Percentiles rank a stretch among this genome's conserved stretches.
Evolutionary conservation across 441 rosid genomes (phyloP).

Genomic region (Erodium trifolium): DNA sequence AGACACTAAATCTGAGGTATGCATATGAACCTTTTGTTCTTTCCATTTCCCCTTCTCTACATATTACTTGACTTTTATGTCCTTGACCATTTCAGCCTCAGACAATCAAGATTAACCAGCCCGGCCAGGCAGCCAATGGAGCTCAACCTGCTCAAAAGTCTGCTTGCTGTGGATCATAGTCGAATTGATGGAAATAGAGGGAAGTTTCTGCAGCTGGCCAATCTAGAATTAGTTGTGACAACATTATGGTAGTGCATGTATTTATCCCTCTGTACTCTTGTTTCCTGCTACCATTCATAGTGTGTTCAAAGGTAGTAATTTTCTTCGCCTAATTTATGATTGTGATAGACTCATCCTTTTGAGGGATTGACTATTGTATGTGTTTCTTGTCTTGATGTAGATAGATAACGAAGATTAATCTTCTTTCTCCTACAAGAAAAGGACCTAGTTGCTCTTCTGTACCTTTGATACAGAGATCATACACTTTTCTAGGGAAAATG

Average conservation of each 20-base stretch:
- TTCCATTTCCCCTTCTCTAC: not conserved
- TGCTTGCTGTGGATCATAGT: slow-evolving; percentile 64
- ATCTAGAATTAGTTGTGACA: slow-evolving; percentile 2
- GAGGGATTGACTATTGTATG: slow-evolving; percentile 5
- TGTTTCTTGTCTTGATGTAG: slow-evolving; percentile 2
- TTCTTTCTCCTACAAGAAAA: slow-evolving; percentile 8
- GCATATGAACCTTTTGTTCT: not conserved
- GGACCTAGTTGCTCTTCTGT: not conserved
- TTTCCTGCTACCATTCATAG: not conserved
- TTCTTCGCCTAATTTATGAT: slow-evolving; percentile 4
- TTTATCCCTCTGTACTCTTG: slow-evolving; percentile 4
- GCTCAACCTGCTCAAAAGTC: slow-evolving; percentile 61
- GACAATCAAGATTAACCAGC: slow-evolving; percentile 78
- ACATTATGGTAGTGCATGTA: slow-evolving; percentile 8
- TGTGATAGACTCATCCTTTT: not conserved
- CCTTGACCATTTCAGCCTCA: slow-evolving; percentile 45
- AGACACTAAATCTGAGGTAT: slow-evolving; percentile 2
- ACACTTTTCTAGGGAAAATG: not conserved
- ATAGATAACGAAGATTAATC: slow-evolving; percentile 1
- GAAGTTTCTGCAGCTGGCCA: not conserved
- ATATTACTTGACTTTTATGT: not conserved
- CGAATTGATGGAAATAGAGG: slow-evolving; percentile 18
- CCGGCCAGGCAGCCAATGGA: slow-evolving; percentile 50
- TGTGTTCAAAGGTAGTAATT: slow-evolving; percentile 1
- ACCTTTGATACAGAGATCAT: not conserved